These are phyloP conservation scores for Malassezia globosa DNA, from an alignment of 1,284 basidiomycete genomes.

Conservation along the genomic window DNA sequence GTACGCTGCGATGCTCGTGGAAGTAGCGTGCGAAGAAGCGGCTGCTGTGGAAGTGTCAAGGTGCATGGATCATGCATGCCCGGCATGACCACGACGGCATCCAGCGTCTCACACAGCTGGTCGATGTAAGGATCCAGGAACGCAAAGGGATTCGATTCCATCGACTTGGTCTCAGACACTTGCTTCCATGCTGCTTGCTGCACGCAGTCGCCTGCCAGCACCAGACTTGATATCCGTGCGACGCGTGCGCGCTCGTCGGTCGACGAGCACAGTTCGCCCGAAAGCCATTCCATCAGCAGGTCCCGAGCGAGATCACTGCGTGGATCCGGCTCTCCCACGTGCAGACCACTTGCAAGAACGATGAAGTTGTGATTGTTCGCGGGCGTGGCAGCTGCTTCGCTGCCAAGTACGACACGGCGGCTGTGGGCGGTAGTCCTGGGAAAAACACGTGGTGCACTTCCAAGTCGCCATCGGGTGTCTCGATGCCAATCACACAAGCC, in stretches of 20 bases:
- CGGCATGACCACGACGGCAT: slow-evolving; percentile 53
- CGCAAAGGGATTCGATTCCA: background rate
- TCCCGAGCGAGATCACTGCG: slow-evolving; percentile 22
- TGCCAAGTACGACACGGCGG: too few species aligned
- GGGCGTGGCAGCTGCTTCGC: too few species aligned
- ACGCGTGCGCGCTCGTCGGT: slow-evolving; percentile 36
- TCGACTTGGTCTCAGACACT: background rate
- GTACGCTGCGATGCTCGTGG: slow-evolving; percentile 54
- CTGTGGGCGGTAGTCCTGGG: slow-evolving; percentile 52
- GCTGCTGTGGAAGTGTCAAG: slow-evolving; percentile 80
- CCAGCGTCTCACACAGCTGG: slow-evolving; percentile 11
- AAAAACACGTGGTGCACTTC: slow-evolving; percentile 84
- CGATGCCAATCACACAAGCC: slow-evolving; percentile 74
- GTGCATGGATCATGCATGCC: slow-evolving; percentile 78
- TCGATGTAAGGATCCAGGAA: slow-evolving; percentile 12
- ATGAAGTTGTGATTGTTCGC: slow-evolving; percentile 2
- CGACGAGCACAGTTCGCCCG: slow-evolving; percentile 65
- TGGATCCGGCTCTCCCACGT: slow-evolving; percentile 50
- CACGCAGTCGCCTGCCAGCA: slow-evolving; percentile 35
- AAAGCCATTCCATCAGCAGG: slow-evolving; percentile 60
- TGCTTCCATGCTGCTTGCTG: slow-evolving; percentile 20
- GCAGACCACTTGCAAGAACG: slow-evolving; percentile 46
- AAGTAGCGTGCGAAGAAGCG: slow-evolving; percentile 82
- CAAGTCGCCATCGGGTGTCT: slow-evolving; percentile 79
- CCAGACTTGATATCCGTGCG: slow-evolving; percentile 23